These are phyloP conservation scores for Pyrenochaeta sp. DNA, from an alignment of 2,329 filamentous ascomycete species.

Conservation along the genomic window DNA sequence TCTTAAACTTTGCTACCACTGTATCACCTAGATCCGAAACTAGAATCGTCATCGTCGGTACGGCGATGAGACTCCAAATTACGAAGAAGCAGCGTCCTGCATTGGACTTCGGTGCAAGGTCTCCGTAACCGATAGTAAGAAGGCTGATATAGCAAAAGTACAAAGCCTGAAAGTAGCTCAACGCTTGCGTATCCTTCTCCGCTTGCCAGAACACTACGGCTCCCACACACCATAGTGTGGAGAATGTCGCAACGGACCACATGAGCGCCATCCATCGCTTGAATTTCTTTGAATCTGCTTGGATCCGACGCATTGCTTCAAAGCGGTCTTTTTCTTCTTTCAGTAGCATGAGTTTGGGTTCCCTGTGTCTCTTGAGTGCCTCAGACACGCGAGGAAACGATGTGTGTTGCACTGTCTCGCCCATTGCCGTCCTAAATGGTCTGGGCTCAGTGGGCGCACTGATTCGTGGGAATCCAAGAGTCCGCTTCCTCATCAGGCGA, in stretches of 20 bases:
- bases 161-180: constrained; percentile 81
- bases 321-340: constrained; percentile 73
- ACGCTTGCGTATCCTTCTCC: constrained; percentile 61
- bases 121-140: constrained; percentile 88
- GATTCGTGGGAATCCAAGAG: constrained; percentile 26
- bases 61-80: constrained; percentile 86
- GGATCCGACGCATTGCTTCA: constrained; percentile 81
- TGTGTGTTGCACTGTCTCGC: constrained; percentile 14
- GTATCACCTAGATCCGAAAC: constrained; percentile 72
- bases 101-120: constrained; percentile 78
- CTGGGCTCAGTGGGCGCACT: constrained; percentile 36
- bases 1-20: constrained; percentile 72
- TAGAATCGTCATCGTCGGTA: constrained; percentile 88
- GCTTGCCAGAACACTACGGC: constrained; percentile 76
- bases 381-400: constrained; percentile 14
- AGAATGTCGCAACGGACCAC: constrained; percentile 73
- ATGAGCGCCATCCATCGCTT: constrained; percentile 78
- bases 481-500: constrained; percentile 30
- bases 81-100: constrained; percentile 86
- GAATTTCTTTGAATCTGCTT: constrained; percentile 69
- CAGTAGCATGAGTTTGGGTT: constrained; percentile 63
- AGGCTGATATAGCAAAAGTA: constrained; percentile 89
- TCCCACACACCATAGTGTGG: constrained; percentile 80
- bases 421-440: constrained; percentile 31
- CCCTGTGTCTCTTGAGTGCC: constrained; percentile 26